Evolutionary conservation across 1,139 yeast species (phyloP), one percentile per base, ranked within the genome.

Genomic region (Nakaseomyces delphensis): DNA sequence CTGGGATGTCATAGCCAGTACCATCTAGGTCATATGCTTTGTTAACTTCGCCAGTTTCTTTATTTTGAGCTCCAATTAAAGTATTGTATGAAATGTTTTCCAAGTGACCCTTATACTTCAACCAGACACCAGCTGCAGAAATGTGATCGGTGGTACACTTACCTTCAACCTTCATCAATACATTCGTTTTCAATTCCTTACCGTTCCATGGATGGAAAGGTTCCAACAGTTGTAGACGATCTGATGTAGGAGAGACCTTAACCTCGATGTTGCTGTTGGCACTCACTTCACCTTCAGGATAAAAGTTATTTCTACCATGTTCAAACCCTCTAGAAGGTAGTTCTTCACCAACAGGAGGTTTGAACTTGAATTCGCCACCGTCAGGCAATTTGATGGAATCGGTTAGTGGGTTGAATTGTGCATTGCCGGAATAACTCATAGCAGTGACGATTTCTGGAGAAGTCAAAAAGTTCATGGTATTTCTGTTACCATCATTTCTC

Each of bases 101-200:
- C 57, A 91, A 73, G 62, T 91, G 98, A 15, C 98, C 98, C 70
- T 91, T 91, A 69, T 91, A 91, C 69, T 91, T 91, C 67, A 91
- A 76, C 98, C 98, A 91, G n/a, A 82, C 93, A 60, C 98, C 98
- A 29, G 98, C 98, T 35, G 97, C 97, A 21, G 96, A 87, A 55
- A 91, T 91, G 62, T 91, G 98, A 66, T 91, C 98, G 33, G 98
- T 91, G 38, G 98, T 91, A 72, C 97, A 89, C 68, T 91, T 91
- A 50, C 98, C 98, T 68, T 86, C 89, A 42, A 89, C 96, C 68
- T 89, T 91, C 59, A 91, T 67, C 47, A 89, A 68, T 2, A 91
- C 85, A 42, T 77, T 77, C 32, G 89, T 76, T 49, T 75, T 70
- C 51, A 89, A 66, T 64, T 91, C 98, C 62, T 84, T 66, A 45